Evolutionary conservation across 2,329 filamentous ascomycete genomes (phyloP).

Genomic region (Diaporthe citrichinensis): DNA sequence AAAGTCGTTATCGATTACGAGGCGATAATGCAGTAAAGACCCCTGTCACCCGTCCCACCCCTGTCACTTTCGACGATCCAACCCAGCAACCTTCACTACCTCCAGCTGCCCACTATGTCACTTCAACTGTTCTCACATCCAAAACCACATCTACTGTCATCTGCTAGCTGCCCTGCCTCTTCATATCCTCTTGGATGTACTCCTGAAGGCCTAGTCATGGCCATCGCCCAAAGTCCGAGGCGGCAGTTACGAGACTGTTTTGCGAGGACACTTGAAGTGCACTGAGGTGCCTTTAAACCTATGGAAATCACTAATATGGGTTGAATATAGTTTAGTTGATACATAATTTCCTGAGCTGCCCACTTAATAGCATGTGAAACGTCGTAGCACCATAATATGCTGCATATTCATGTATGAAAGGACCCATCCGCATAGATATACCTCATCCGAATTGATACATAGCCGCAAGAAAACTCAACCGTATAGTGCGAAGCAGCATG

Average conservation of each 20-base stretch:
- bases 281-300: not conserved
- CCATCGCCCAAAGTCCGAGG: not conserved
- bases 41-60: not conserved
- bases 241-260: not conserved
- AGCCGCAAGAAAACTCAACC: no score
- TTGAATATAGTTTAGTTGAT: not conserved
- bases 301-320: not conserved
- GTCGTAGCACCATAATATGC: not conserved
- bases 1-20: constrained; percentile 33
- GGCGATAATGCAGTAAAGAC: not conserved
- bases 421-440: not conserved
- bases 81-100: not conserved
- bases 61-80: not conserved
- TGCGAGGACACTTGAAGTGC: not conserved
- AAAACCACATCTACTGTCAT: not conserved
- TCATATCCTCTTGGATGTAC: not conserved
- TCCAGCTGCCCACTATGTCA: not conserved
- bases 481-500: no score
- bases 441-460: no score
- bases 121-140: not conserved
- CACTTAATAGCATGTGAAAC: not conserved
- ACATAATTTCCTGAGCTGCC: not conserved
- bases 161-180: not conserved
- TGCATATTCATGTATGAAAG: not conserved
- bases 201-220: not conserved